Percentiles rank a stretch among this genome's conserved stretches.
These are phyloP conservation scores for Sporothrix euskadiensis DNA, from an alignment of 2,329 filamentous ascomycete species.

Conservation along the genomic window DNA sequence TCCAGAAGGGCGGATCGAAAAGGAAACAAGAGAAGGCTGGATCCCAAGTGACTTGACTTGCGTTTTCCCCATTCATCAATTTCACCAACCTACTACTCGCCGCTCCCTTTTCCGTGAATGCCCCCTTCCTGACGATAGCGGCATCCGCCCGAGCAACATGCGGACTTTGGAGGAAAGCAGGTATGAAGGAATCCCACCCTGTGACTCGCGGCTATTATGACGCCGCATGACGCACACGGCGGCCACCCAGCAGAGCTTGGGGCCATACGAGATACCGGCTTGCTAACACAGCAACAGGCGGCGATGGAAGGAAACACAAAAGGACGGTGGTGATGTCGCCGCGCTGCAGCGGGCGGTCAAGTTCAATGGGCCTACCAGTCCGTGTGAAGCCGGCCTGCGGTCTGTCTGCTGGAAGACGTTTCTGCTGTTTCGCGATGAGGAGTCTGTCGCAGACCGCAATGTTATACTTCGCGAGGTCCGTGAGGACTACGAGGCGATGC, in stretches of 20 bases:
- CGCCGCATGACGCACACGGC: background rate
- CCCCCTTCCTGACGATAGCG: background rate
- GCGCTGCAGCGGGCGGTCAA: slow-evolving; percentile 66
- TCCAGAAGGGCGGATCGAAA: background rate
- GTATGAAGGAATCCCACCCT: slow-evolving; percentile 39
- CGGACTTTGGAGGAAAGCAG: slow-evolving; percentile 56
- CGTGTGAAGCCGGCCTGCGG: slow-evolving; percentile 71
- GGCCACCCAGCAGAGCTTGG: too few relatives aligned
- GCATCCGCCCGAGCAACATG: slow-evolving; percentile 43
- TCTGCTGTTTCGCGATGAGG: slow-evolving; percentile 69
- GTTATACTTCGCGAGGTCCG: slow-evolving; percentile 67
- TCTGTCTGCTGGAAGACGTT: slow-evolving; percentile 96
- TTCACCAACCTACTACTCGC: background rate
- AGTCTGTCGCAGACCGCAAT: slow-evolving; percentile 67
- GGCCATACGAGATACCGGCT: background rate
- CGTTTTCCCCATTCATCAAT: background rate
- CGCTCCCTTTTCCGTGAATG: background rate
- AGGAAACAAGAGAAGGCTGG: slow-evolving; percentile 18
- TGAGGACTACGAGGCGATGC: slow-evolving; percentile 69
- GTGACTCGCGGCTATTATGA: background rate
- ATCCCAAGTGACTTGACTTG: background rate
- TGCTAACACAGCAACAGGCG: slow-evolving; percentile 46
- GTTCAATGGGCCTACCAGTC: slow-evolving; percentile 58
- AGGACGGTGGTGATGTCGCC: slow-evolving; percentile 57
- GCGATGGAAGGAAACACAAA: slow-evolving; percentile 67